These are phyloP conservation scores for Colletotrichum liaoningense DNA, from an alignment of 2,329 filamentous ascomycete species.

Conservation along the genomic window DNA sequence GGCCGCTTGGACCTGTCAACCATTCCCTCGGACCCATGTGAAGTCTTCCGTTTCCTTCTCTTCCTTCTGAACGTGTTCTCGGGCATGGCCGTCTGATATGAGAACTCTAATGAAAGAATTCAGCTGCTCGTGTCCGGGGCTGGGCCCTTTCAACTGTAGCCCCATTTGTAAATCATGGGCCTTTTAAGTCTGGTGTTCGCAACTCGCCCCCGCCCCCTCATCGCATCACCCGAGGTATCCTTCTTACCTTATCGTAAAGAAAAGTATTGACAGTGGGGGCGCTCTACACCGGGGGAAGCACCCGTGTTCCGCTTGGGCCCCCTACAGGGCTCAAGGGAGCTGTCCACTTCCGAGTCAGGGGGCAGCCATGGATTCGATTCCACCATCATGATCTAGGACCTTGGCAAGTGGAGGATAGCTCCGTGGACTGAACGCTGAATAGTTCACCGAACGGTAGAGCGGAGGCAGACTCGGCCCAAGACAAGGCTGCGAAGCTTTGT, in stretches of 20 bases:
- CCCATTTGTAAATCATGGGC: not conserved
- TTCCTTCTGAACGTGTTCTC: not conserved
- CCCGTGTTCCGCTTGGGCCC: constrained; percentile 11
- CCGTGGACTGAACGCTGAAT: not conserved
- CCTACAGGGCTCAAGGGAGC: not conserved
- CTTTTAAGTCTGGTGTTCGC: not conserved
- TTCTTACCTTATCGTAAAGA: constrained; percentile 23
- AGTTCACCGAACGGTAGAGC: not conserved
- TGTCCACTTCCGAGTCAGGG: not conserved
- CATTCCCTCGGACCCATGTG: not conserved
- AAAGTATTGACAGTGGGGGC: constrained; percentile 10
- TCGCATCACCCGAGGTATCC: constrained; percentile 11
- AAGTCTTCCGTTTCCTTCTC: not conserved
- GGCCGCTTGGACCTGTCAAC: constrained; percentile 9
- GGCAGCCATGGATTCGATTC: constrained; percentile 7
- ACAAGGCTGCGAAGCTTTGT: not conserved
- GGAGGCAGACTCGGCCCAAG: not conserved
- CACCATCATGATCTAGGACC: constrained; percentile 9
- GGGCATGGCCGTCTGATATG: not conserved
- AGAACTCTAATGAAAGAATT: not conserved
- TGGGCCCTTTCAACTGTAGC: not conserved
- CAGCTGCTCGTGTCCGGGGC: not conserved
- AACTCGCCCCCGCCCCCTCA: constrained; percentile 15
- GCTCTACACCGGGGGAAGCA: constrained; percentile 19
- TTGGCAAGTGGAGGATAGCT: not conserved